phyloP scores from a whole-genome alignment of 352 stramenopile species.

The Globisporangium paddicum region DNA sequence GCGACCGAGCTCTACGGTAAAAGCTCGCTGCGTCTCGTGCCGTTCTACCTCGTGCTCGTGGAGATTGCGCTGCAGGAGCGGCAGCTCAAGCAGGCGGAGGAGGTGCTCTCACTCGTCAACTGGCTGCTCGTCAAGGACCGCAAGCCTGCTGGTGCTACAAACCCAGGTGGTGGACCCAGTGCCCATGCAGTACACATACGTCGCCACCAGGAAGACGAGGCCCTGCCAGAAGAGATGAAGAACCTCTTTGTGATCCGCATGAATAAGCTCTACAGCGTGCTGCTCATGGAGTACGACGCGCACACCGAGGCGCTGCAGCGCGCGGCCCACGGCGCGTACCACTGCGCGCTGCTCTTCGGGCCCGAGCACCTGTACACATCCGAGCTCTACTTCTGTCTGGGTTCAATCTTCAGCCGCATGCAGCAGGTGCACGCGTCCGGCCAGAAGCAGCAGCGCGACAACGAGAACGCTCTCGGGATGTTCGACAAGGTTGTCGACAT shows the following conservation, averaged over 20 bases:
- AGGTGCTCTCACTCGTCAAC: conserved; percentile 64
- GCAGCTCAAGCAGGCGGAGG: conserved; percentile 58
- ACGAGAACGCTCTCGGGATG: conserved; percentile 57
- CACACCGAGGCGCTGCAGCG: conserved; percentile 53
- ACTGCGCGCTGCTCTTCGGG: conserved; percentile 63
- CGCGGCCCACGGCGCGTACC: conserved; percentile 61
- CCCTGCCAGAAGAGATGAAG: conserved; percentile 46
- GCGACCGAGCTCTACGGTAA: conserved; percentile 49
- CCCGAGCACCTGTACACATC: conserved; percentile 72
- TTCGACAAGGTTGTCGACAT: conserved; percentile 80
- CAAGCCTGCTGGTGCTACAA: conserved; percentile 9
- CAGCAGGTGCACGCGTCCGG: conserved; percentile 25
- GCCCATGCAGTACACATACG: conserved; percentile 3
- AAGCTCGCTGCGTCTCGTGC: conserved; percentile 44
- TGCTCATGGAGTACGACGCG: conserved; percentile 47
- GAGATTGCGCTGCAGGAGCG: conserved; percentile 55
- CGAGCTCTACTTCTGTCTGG: conserved; percentile 71
- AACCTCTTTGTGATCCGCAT: conserved; percentile 62
- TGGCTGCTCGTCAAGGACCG: conserved; percentile 67
- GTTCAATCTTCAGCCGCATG: conserved; percentile 53
- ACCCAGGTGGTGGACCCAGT: background rate
- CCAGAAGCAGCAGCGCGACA: conserved; percentile 13
- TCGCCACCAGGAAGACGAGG: conserved; percentile 8
- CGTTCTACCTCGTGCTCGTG: conserved; percentile 63
- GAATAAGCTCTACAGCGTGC: conserved; percentile 68